Base-by-base conservation (phyloP, 306 rosid genomes). In the Acacia acuminata region DNA sequence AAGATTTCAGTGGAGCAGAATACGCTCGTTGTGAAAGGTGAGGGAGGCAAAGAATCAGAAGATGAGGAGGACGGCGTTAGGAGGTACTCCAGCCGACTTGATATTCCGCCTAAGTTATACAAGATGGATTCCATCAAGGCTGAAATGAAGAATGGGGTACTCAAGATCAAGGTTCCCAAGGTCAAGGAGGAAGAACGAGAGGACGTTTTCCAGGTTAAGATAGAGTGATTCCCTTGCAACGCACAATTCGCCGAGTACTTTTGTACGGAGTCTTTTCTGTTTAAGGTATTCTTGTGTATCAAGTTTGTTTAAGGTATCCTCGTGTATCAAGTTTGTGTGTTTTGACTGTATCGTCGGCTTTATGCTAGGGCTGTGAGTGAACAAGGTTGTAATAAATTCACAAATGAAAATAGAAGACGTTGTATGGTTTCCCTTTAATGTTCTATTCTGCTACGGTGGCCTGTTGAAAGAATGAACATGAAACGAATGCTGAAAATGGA, bases 101-200 rank as follows among this genome's bases (percentile, higher is more conserved):
- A 91, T 60, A 63, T 92, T 74, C 94, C 94, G 1, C 87, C 87
- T 0, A 84, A 83, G 22, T 75, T 91, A 2, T 91, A 89, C 75
- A 82, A 89, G 87, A 45, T 89, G 0, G 90, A 90, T 14, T 81
- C 89, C 3, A 90, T 94, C 71, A 92, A 77, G 69, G 98, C 97
- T 7, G 97, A 92, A 85, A 94, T 92, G 93, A 92, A 92, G 60
- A 91, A 92, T 40, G 98, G 98, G 22, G 94, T 94, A 71, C 87
- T 92, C 30, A 94, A 85, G 80, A 67, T 94, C 11, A 10, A 15
- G 73, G 84, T 91, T 70, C 96, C 94, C 0, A 92, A 91, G 56
- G 86, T 91, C 19, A 87, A 84, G 77, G 90, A 87, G 50, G 96
- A 92, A 15, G 90, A 92, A 74, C 88, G 89, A 78, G 83, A 55